phyloP scores from a whole-genome alignment of 352 stramenopile species.

The Pythium oligandrum region DNA sequence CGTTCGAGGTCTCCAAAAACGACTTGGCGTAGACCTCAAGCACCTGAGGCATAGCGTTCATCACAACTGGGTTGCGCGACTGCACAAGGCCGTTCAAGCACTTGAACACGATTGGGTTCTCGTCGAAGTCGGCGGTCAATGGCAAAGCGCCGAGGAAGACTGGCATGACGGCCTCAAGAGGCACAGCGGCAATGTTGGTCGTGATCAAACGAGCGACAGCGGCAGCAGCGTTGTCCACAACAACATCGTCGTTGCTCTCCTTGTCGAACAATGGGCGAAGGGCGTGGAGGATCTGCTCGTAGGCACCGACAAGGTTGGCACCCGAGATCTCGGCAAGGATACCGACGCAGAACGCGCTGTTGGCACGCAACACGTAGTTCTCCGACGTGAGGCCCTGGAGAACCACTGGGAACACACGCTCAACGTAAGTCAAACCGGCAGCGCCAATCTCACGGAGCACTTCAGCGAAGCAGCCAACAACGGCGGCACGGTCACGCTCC shows the following conservation, averaged over 20 bases:
- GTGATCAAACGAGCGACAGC: constrained; percentile 94
- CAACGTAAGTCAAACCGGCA: constrained; percentile 78
- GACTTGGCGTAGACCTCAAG: constrained; percentile 80
- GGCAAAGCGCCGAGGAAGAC: constrained; percentile 92
- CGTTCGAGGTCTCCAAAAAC: constrained; percentile 47
- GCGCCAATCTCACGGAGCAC: constrained; percentile 89
- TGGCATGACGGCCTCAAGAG: constrained; percentile 91
- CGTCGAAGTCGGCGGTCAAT: constrained; percentile 95
- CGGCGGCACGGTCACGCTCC: constrained; percentile 90
- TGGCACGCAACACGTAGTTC: constrained; percentile 92
- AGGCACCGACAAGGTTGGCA: constrained; percentile 72
- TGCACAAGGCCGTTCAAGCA: constrained; percentile 92
- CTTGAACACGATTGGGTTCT: constrained; percentile 94
- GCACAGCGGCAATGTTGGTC: constrained; percentile 63
- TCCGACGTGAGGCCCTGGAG: constrained; percentile 88
- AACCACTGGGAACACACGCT: constrained; percentile 88
- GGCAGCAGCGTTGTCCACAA: constrained; percentile 91
- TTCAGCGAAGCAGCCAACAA: constrained; percentile 94
- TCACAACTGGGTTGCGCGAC: constrained; percentile 80
- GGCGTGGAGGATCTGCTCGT: constrained; percentile 89
- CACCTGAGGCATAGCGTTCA: constrained; percentile 68
- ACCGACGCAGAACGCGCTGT: constrained; percentile 94
- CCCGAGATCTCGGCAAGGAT: constrained; percentile 87
- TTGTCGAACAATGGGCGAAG: constrained; percentile 90
- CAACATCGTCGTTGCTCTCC: constrained; percentile 81